Evolutionary conservation across 441 rosid species (phyloP).

Genomic region (Populus tomentosa): DNA sequence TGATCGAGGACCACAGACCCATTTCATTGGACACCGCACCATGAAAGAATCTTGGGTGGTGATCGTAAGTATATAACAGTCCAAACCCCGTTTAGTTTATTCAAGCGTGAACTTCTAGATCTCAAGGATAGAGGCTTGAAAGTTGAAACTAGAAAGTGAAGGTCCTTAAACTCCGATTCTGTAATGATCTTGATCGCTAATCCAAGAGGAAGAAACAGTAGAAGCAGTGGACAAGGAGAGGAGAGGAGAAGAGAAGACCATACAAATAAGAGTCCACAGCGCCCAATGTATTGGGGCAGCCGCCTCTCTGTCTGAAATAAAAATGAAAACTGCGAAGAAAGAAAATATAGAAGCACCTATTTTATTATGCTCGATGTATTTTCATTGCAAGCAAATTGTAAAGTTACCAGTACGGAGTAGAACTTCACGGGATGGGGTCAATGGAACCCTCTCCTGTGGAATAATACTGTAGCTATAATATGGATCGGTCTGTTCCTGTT

Average conservation of each 20-base stretch:
- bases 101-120: background rate
- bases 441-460: background rate
- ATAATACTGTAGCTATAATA: background rate
- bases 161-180: background rate
- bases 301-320: background rate
- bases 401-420: background rate
- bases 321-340: background rate
- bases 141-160: conserved; percentile 6
- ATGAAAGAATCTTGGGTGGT: background rate
- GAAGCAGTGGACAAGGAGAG: conserved; percentile 16
- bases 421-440: conserved; percentile 5
- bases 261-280: conserved; percentile 14
- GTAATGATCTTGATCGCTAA: background rate
- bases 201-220: background rate
- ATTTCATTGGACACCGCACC: background rate
- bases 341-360: too few relatives aligned
- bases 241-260: conserved; percentile 14
- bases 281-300: conserved; percentile 26
- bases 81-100: background rate
- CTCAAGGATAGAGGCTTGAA: conserved; percentile 1
- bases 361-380: background rate
- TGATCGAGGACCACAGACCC: background rate
- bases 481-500: conserved; percentile 1
- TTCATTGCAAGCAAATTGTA: background rate
- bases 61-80: background rate